Base-by-base conservation (phyloP, 1,284 basidiomycete genomes). In the Rhodotorula sp. region DNA sequence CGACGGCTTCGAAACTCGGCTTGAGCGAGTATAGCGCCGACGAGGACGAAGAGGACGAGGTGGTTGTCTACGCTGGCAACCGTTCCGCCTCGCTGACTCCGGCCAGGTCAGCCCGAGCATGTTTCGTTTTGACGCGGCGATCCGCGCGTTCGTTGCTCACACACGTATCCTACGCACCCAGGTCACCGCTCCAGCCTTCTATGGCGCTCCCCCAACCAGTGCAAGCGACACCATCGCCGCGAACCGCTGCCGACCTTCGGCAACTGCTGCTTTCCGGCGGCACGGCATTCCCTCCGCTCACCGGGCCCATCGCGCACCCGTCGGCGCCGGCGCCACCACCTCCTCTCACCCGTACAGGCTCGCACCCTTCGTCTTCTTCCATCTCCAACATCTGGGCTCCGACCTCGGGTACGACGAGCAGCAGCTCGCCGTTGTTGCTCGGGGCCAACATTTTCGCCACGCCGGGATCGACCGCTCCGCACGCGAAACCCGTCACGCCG, bases 41-140 rank as follows among this genome's bases (percentile, higher is more conserved):
- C 5, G 62, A 63, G 16, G 61, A 68, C 5, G 64, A 67, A 20
- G 54, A 26, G 12, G 54, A 56, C 54, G 54, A 56, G 29, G 54
- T 69, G 46, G 66, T 75, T 48, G 69, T 71, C 21, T 75, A 68
- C 57, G 51, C 61, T 5, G 67, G 70, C 15, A 66, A 64, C 34
- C 46, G 67, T 31, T 56, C 58, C 2, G 47, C 46, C 20, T 16
- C 20, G 20, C 59, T 58, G 46, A 29, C 31, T 26, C 52, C 26
- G 39, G 34, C 58, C 23, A 20, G 58, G 67, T 65, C n/a, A 21
- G 66, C 52, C 26, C 23, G 39, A 34, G 16, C 20, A 20, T 12
- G 34, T 16, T 34, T 10, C 8, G 16, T 46, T 46, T 15, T 14
- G 5, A n/a, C 12, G 14, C 15, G 15, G 15, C 39, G 15, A 57